Evolutionary conservation across 768 basidiomycete species (phyloP), one percentile per base, ranked within the genome.

Genomic region (Suillus fuscotomentosus): DNA sequence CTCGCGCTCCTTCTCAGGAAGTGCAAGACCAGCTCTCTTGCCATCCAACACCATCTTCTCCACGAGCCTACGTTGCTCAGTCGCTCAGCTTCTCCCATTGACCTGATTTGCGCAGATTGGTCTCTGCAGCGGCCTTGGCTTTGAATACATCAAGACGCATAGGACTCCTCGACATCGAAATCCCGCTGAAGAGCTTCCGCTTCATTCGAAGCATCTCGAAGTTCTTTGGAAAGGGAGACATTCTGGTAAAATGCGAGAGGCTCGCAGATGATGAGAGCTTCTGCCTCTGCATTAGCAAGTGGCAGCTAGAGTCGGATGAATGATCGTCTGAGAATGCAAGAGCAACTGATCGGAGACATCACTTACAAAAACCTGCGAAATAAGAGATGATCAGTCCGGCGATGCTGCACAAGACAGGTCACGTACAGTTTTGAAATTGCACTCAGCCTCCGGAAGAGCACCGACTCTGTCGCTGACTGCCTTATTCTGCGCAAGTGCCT

Each of bases 101-200:
- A 5, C 86, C 88, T 5, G 86, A 84, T 63, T 78, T 79, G 69
- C 86, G 85, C 67, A 92, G 78, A 70, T 91, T 89, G 74, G 86
- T 84, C 70, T 89, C 82, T 0, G 92, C 92, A 6, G 83, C 82
- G 8, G 84, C 77, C 74, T 92, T 91, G 51, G 89, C 89, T 56
- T 85, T 79, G 80, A 84, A 95, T 56, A 95, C 83, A 70, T 96
- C 94, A 57, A 89, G 72, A 14, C 93, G 86, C 90, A 94, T 93
- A n/a, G 15, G 88, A 88, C 1, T 85, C 80, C 71, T 95, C 91
- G 61, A 94, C 90, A 31, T 80, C 79, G 68, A 86, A 94, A 68
- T 92, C 86, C 62, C 89, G 86, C 20, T 88, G 77, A 39, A 86
- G 78, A n/a, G 84, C 82, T 72, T 94, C 91, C 3, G 89, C 88